phyloP scores from a whole-genome alignment of 2,329 filamentous ascomycete species.

The Fusarium abutilonis region DNA sequence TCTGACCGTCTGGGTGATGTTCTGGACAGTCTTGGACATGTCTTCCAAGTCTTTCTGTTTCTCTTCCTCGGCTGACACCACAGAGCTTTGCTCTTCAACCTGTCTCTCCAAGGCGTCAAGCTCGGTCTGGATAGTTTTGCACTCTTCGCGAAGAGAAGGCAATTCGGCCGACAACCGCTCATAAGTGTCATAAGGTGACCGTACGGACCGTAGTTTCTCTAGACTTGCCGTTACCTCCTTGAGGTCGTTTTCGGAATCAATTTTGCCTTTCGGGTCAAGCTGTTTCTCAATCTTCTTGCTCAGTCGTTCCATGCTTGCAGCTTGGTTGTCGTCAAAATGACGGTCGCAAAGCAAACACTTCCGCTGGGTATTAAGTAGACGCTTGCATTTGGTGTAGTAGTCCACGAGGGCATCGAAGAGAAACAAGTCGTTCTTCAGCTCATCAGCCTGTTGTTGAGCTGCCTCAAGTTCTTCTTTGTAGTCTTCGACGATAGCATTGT shows the following conservation, averaged over 20 bases:
- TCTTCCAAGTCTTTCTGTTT: constrained; percentile 78
- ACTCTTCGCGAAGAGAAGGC: constrained; percentile 72
- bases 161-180: constrained; percentile 76
- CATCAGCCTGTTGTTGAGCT: constrained; percentile 66
- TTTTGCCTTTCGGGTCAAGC: constrained; percentile 69
- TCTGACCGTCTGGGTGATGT: constrained; percentile 75
- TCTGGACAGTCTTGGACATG: constrained; percentile 78
- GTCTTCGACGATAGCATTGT: constrained; percentile 61
- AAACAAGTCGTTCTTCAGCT: constrained; percentile 72
- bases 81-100: constrained; percentile 74
- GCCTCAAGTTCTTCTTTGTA: constrained; percentile 62
- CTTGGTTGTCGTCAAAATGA: constrained; percentile 69
- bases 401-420: constrained; percentile 74
- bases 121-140: constrained; percentile 69
- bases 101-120: constrained; percentile 67
- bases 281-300: constrained; percentile 72
- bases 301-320: constrained; percentile 68
- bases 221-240: constrained; percentile 61
- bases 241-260: constrained; percentile 70
- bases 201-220: constrained; percentile 68
- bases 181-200: constrained; percentile 78
- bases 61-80: constrained; percentile 71
- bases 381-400: constrained; percentile 76
- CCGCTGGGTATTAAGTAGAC: constrained; percentile 72
- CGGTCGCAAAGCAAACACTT: constrained; percentile 81